phyloP scores from a whole-genome alignment of 371 early-diverging fungal genomes.

The Mycotypha africana region DNA sequence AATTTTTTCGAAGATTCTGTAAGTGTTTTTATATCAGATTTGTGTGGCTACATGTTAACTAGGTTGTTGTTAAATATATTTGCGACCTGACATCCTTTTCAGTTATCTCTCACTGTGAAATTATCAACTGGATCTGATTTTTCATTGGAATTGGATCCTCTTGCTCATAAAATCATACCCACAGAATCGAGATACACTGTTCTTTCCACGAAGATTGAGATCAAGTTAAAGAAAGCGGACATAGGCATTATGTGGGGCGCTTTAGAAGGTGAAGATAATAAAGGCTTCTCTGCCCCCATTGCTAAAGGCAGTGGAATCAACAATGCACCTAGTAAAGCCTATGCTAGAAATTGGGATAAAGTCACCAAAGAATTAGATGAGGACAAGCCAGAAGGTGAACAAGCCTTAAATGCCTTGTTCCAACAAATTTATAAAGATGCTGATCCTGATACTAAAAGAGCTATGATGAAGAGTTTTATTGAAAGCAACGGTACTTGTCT shows the following conservation, averaged over 20 bases:
- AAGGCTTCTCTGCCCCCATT: too few relatives aligned
- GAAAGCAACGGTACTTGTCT: conserved; percentile 95
- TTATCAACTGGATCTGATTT: conserved; percentile 75
- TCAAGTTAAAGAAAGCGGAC: conserved; percentile 77
- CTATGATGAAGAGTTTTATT: conserved; percentile 97
- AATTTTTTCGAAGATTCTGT: conserved; percentile 57
- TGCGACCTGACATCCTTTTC: background rate
- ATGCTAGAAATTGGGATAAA: conserved; percentile 79
- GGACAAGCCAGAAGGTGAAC: conserved; percentile 83
- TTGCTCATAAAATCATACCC: conserved; percentile 73
- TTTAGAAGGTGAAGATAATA: conserved; percentile 68
- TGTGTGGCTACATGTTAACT: background rate
- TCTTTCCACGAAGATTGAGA: conserved; percentile 89
- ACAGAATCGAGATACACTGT: conserved; percentile 64
- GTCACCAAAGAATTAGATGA: conserved; percentile 61
- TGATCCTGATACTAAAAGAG: conserved; percentile 86
- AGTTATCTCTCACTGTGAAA: conserved; percentile 74
- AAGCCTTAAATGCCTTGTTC: conserved; percentile 85
- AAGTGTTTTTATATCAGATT: conserved; percentile 11
- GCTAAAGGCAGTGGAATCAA: too few relatives aligned
- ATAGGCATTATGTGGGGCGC: conserved; percentile 74
- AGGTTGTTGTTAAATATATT: background rate
- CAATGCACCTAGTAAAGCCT: conserved; percentile 42
- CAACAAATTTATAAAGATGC: conserved; percentile 89
- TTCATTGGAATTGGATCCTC: conserved; percentile 77